Evolutionary conservation across 805 yeast species (phyloP).

Genomic region (Priceomyces haplophilus): DNA sequence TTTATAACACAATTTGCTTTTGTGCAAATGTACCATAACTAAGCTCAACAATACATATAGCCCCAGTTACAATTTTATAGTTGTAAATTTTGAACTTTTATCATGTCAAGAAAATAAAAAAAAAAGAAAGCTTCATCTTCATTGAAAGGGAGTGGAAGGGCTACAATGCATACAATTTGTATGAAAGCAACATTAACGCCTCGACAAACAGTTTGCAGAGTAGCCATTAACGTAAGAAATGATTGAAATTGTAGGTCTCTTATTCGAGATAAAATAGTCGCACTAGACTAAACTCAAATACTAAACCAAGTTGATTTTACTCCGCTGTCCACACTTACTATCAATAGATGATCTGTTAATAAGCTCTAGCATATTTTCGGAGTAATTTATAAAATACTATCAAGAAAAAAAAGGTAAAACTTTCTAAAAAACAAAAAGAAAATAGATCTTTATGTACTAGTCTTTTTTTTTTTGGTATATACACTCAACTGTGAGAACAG

Average conservation of each 20-base stretch:
- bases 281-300: background rate
- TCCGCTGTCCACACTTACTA: slow-evolving; percentile 49
- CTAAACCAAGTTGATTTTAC: slow-evolving; percentile 11
- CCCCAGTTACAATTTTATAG: no score
- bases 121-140: no score
- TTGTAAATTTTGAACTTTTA: no score
- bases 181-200: no score
- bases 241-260: background rate
- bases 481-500: background rate
- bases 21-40: no score
- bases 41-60: no score
- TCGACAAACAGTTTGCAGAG: no score
- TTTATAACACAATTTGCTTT: no score
- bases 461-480: background rate
- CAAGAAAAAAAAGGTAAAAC: slow-evolving; percentile 10
- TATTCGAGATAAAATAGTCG: background rate
- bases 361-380: slow-evolving; percentile 44
- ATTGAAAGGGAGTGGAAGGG: no score
- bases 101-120: no score
- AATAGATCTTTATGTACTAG: slow-evolving; percentile 1
- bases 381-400: slow-evolving; percentile 17
- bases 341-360: slow-evolving; percentile 23
- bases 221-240: no score
- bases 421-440: slow-evolving; percentile 20
- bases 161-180: no score